phyloP scores from a whole-genome alignment of 2,329 filamentous ascomycete species.

The Calonectria honghensis region DNA sequence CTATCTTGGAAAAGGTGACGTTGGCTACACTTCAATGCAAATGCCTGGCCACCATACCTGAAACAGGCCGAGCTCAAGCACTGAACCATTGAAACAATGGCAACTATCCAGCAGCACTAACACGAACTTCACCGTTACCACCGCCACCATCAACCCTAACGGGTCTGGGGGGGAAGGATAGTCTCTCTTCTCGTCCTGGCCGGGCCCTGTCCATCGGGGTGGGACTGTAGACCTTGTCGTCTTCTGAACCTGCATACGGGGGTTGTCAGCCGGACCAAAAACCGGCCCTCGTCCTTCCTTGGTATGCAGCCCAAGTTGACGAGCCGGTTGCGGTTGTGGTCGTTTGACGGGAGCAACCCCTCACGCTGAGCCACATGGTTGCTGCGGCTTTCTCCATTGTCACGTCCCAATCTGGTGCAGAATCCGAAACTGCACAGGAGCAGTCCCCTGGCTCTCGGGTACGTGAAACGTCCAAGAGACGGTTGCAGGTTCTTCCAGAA shows the following conservation, averaged over 20 bases:
- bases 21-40: constrained; percentile 6
- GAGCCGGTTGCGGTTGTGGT: background rate
- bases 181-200: constrained; percentile 15
- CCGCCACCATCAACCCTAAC: constrained; percentile 22
- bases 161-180: constrained; percentile 17
- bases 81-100: constrained; percentile 37
- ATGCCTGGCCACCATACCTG: constrained; percentile 34
- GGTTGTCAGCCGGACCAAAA: constrained; percentile 32
- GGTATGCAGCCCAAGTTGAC: constrained; percentile 26
- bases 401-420: constrained; percentile 44
- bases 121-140: constrained; percentile 37
- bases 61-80: constrained; percentile 39
- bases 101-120: constrained; percentile 28
- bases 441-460: constrained; percentile 44
- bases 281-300: background rate
- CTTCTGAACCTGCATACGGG: constrained; percentile 29
- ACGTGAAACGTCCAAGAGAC: constrained; percentile 52
- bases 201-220: constrained; percentile 35
- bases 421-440: constrained; percentile 47
- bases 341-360: background rate
- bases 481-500: constrained; percentile 54
- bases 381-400: background rate
- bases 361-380: constrained; percentile 3
- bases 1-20: constrained; percentile 30
- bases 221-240: constrained; percentile 36